These are phyloP conservation scores for Gnomoniopsis sp. DNA, from an alignment of 2,329 filamentous ascomycete genomes.

Conservation along the genomic window DNA sequence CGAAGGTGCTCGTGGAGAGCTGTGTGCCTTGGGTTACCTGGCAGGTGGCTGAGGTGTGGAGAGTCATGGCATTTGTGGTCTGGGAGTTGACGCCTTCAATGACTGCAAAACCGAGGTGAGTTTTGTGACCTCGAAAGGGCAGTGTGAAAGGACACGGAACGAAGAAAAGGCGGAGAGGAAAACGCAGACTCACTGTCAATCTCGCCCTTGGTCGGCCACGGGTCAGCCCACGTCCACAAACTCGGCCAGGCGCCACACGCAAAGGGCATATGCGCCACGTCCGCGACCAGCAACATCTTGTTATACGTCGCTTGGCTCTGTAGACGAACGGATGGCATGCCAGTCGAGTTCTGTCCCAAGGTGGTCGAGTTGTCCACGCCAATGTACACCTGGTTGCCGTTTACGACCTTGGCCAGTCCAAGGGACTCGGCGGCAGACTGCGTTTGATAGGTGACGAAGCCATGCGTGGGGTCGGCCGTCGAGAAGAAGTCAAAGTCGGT, in stretches of 20 bases:
- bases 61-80: slow-evolving; percentile 56
- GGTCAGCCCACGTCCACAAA: slow-evolving; percentile 64
- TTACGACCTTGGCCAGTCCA: slow-evolving; percentile 54
- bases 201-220: slow-evolving; percentile 69
- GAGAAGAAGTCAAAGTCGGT: slow-evolving; percentile 53
- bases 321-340: not conserved
- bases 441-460: slow-evolving; percentile 68
- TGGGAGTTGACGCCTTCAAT: slow-evolving; percentile 72
- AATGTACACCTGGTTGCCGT: slow-evolving; percentile 57
- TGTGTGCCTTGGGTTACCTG: slow-evolving; percentile 44
- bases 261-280: slow-evolving; percentile 74
- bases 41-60: slow-evolving; percentile 65
- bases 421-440: slow-evolving; percentile 51
- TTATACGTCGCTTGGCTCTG: slow-evolving; percentile 63
- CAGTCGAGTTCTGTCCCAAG: not conserved
- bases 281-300: slow-evolving; percentile 67
- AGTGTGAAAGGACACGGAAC: not conserved
- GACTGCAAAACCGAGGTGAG: slow-evolving; percentile 32
- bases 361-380: slow-evolving; percentile 55
- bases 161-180: not conserved
- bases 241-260: slow-evolving; percentile 76
- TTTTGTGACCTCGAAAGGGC: not conserved
- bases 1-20: slow-evolving; percentile 32
- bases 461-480: slow-evolving; percentile 65
- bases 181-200: slow-evolving; percentile 53